Base-by-base conservation (phyloP, 108 stramenopile species). In the Conticribra weissflogii region DNA sequence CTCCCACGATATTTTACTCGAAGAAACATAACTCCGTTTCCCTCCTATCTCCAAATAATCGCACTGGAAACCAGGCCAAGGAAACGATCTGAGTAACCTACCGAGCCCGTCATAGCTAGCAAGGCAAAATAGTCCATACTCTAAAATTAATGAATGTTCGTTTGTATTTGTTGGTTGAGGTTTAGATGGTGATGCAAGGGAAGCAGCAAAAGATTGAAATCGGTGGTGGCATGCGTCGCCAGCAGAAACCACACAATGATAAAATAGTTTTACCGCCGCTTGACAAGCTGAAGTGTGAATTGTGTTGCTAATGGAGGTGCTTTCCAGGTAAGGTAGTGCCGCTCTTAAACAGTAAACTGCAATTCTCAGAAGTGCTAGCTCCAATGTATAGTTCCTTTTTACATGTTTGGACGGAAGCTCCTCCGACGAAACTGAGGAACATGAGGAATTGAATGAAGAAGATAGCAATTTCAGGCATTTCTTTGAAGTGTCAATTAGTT, bases 71-170 rank as follows among this genome's bases (percentile, higher is more conserved):
- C 36, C 36, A 41, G 36, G 36, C 36, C 36, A 41, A 41, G 36
- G 12, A 41, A 41, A 41, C 12, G 36, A 30, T 36, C 24, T 12
- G 0, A 49, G 16, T 15, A 69, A 28, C 28, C 31, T 27, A 23
- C 74, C 66, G 36, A 76, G 60, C 4, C 51, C 58, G 55, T 76
- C 65, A 50, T 76, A 76, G 0, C 66, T 53, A 19, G 50, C 74
- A 54, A 76, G 60, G 30, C 58, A 61, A 34, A 76, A 51, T 54
- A 76, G 47, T 36, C 52, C 74, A 55, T 63, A 76, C 30, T 61
- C 51, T 27, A 59, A 59, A 21, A 68, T 66, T 29, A 23, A 22
- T 0, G 36, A 41, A 41, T 41, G 12, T 27, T 46, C 46, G 7
- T 21, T 1, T 62, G 14, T 18, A 16, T 8, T n/a, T 56, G 47